Base-by-base conservation (phyloP, 495 filamentous ascomycete species). In the Penicillium paradoxum region DNA sequence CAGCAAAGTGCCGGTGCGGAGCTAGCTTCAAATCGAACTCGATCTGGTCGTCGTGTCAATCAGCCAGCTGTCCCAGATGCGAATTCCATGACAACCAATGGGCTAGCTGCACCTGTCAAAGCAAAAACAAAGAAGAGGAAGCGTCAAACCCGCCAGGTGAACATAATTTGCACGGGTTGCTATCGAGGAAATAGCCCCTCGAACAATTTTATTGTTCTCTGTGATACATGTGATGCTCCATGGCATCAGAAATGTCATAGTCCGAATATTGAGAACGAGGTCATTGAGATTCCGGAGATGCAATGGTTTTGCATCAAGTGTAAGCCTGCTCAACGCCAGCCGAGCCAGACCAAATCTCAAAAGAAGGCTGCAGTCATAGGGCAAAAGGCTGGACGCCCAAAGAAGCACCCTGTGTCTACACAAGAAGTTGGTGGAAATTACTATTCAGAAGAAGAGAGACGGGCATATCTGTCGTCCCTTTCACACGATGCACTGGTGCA, bases 191-290 rank as follows among this genome's bases (percentile, higher is more conserved):
- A 89, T 45, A 88, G 84, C 49, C 87, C 90, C 0, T 65, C 75
- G 15, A 82, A 65, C 52, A 98, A 98, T 67, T 79, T 83, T 72
- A 96, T 98, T 50, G 93, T 97, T 7, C 93, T 96, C 65, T 98
- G 93, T 71, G 91, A 96, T 67, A 85, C 83, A 11, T 98, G 93
- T 73, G 91, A 93, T 63, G 77, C 76, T 10, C 81, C 86, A 14
- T 98, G 91, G 82, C 93, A 98, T 67, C 91, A 96, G 68, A 79
- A 80, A 55, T 97, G 93, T 61, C 91, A 97, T 67, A 82, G 93
- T 57, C 91, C 93, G 0, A 79, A 79, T 4, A 91, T 98, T 56
- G 74, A 77, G 7, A 79, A 84, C 53, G 80, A 88, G 10, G 82
- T 88, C 7, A 81, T 95, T 4, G 64, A 73, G 13, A 74, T 83